Base-by-base conservation (phyloP, 352 stramenopile genomes). In the Aphanomyces invadans region DNA sequence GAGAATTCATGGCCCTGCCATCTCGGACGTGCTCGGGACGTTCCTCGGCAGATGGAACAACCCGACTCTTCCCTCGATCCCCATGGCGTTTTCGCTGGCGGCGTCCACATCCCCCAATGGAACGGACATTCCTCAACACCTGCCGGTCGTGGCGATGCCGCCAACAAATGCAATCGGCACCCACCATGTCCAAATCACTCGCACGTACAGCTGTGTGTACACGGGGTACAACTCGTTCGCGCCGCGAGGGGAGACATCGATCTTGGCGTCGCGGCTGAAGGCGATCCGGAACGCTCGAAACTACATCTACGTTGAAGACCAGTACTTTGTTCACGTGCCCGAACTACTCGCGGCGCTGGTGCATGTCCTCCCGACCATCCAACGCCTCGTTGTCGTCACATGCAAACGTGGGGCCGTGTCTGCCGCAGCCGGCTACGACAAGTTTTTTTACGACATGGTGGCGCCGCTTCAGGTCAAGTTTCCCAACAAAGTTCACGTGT, bases 291-390 rank as follows among this genome's bases (percentile, higher is more conserved):
- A 79, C 23, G 80, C 78, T 0, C 69, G 71, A 53, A 89, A 89
- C 67, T 85, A 75, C 68, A 75, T 89, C 21, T 87, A 79, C 60
- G 78, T 89, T 62, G 76, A 87, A 57, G 80, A 89, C 52, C 77
- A 89, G 70, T 87, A 89, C 70, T 89, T 89, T 46, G 80, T 86
- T 57, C 62, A 78, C 28, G 75, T 89, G 49, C 76, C 78, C n/a
- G 72, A 86, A 66, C 69, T 89, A 3, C 61, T 85, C 62, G 70
- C 80, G 0, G 77, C 74, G 25, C 73, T 89, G 3, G 23, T 76
- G 45, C 61, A 72, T 0, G 75, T 76, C 44, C 72, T 85, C 21
- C 78, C 75, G 0, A 73, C 72, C 7, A 71, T 83, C 2, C 73
- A 80, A 26, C 74, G 76, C 4, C 68, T 89, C 19, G 76, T 85